These are phyloP conservation scores for Zymoseptoria brevis DNA, from an alignment of 2,329 filamentous ascomycete species.

Conservation along the genomic window DNA sequence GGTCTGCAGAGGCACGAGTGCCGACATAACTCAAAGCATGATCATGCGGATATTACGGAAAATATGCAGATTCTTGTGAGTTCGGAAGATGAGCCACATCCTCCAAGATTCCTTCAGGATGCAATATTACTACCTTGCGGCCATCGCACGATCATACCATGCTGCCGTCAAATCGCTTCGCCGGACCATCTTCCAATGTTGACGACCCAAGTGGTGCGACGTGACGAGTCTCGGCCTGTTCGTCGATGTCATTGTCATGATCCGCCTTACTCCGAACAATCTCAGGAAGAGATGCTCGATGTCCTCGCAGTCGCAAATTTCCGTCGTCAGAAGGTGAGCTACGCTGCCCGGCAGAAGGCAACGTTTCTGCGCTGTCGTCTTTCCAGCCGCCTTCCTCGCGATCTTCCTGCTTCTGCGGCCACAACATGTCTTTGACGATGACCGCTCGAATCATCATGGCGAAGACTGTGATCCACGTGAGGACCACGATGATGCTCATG, in stretches of 20 bases:
- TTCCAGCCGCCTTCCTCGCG: slow-evolving; percentile 53
- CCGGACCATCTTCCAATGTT: background rate
- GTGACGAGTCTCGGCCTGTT: background rate
- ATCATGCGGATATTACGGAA: background rate
- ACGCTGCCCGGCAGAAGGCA: background rate
- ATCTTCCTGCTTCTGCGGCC: slow-evolving; percentile 65
- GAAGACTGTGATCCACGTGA: slow-evolving; percentile 63
- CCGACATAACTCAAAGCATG: background rate
- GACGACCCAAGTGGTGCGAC: background rate
- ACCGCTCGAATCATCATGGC: slow-evolving; percentile 64
- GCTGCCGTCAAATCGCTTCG: background rate
- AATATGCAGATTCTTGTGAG: no score
- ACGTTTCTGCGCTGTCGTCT: slow-evolving; percentile 3
- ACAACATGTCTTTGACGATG: slow-evolving; percentile 58
- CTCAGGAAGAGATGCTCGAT: background rate
- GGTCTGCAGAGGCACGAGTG: background rate
- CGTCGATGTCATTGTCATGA: background rate
- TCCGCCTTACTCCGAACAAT: background rate
- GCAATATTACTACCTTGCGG: background rate
- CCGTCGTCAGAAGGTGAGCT: background rate
- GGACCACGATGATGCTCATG: slow-evolving; percentile 56
- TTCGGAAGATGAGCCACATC: no score
- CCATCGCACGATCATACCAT: background rate
- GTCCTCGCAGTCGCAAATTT: background rate
- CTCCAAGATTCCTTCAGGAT: background rate